Base-by-base conservation (phyloP, 2,329 filamentous ascomycete genomes). In the Alternaria hordeiaustralica region DNA sequence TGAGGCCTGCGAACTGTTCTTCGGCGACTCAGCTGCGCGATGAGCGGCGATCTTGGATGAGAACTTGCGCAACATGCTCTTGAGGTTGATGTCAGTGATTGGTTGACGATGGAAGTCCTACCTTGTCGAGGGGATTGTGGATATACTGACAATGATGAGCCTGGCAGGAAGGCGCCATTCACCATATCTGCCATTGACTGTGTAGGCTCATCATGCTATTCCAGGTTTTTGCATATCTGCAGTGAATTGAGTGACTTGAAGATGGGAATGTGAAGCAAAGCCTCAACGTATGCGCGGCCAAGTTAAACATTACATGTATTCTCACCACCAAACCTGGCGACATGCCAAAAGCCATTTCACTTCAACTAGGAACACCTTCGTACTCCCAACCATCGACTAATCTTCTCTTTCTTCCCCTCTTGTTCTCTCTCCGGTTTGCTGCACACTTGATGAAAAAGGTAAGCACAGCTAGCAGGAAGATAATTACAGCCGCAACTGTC, bases 361-460 rank as follows among this genome's bases (percentile, higher is more conserved):
- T 41, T 56, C 25, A 79, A 66, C 75, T 78, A 55, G 89, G 89
- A 55, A 92, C 88, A 15, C 89, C 89, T 74, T 91, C 89, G 80
- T 91, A 91, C 70, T 90, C 87, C 85, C 87, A 89, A 2, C 87
- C 87, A 63, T 82, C 82, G 20, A 80, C 77, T 47, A 78, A 78
- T 51, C 78, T 79, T 63, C 86, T 81, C 70, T 85, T 83, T 71
- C 83, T 84, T 25, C 82, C 81, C 50, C 84, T 82, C 66, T 84
- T 82, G 49, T 82, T 85, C 67, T 84, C 85, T 45, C 83, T 82
- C 63, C 88, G 77, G 75, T 90, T 90, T 5, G 87, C 84, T 65
- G 88, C 88, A 72, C 87, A 89, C 72, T 91, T 91, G 54, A 88
- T 85, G 66, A 90, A 88, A 12, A 90, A 75, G 0, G 87, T 90